Conservation (phyloP, 768 basidiomycete species). For the Hygrophoropsis aurantiaca region DNA sequence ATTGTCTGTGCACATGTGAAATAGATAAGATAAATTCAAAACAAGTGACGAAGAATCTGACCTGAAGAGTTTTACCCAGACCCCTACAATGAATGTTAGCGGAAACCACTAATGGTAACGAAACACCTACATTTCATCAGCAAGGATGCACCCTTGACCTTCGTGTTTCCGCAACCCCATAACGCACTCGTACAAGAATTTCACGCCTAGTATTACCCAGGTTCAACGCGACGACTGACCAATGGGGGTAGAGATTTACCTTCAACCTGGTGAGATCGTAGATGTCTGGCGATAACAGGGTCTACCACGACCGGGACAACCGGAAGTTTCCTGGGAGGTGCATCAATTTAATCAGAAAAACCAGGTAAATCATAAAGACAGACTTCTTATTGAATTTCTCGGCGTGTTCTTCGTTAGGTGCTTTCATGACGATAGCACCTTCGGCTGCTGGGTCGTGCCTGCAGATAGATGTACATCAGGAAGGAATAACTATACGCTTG, state of each 20-base stretch:
- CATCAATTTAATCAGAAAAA: conserved; percentile 4
- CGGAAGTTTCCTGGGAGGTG: conserved; percentile 53
- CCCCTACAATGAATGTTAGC: conserved; percentile 57
- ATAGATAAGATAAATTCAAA: neutral
- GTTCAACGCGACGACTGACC: neutral
- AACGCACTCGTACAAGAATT: conserved; percentile 93
- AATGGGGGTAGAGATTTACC: conserved; percentile 40
- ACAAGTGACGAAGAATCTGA: conserved; percentile 24
- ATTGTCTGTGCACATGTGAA: conserved; percentile 63
- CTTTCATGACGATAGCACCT: conserved; percentile 84
- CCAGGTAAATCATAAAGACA: conserved; percentile 5
- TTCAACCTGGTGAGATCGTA: conserved; percentile 90
- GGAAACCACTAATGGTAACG: conserved; percentile 4
- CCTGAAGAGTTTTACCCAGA: conserved; percentile 94
- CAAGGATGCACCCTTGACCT: conserved; percentile 92
- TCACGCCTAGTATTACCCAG: conserved; percentile 49
- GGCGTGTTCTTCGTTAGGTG: conserved; percentile 67
- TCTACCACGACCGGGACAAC: conserved; percentile 87
- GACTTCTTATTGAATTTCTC: conserved; percentile 73
- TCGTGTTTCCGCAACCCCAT: conserved; percentile 93
- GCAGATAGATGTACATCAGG: neutral
- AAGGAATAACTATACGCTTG: neutral
- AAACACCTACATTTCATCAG: conserved; percentile 82
- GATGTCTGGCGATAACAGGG: conserved; percentile 70
- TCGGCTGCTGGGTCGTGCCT: conserved; percentile 79